Conservation (phyloP, 768 basidiomycete genomes). For the Suillus ampliporus region DNA sequence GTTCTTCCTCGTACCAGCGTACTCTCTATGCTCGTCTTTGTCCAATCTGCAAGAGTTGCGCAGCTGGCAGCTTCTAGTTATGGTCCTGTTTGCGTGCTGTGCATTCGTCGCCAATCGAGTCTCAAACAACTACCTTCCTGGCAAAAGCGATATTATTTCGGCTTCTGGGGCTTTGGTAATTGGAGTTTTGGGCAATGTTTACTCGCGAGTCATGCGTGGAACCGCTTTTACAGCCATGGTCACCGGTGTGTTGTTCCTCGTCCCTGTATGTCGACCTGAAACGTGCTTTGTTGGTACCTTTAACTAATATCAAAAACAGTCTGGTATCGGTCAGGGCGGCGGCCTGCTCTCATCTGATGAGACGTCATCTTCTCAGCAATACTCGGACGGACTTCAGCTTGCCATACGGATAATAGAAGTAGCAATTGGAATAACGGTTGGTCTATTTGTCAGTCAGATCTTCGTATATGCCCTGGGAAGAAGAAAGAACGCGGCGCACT, state of each 20-base stretch:
- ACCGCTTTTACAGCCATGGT: constrained; percentile 92
- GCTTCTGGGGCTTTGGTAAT: constrained; percentile 80
- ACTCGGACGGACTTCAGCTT: constrained; percentile 78
- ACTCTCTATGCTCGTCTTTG: constrained; percentile 75
- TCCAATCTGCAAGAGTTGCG: constrained; percentile 76
- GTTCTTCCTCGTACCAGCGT: constrained; percentile 76
- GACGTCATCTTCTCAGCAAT: constrained; percentile 66
- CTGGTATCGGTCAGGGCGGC: constrained; percentile 77
- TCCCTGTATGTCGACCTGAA: constrained; percentile 64
- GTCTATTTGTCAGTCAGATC: constrained; percentile 81
- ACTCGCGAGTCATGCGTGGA: constrained; percentile 74
- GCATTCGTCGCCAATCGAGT: constrained; percentile 74
- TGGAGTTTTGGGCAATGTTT: constrained; percentile 82
- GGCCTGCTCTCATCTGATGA: constrained; percentile 59
- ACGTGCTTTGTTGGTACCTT: not conserved
- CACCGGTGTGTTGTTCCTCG: constrained; percentile 90
- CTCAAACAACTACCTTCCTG: constrained; percentile 63
- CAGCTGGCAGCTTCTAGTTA: constrained; percentile 71
- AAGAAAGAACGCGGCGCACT: constrained; percentile 74
- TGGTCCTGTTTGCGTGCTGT: constrained; percentile 78
- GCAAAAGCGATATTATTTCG: constrained; percentile 74
- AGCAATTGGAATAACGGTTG: constrained; percentile 85
- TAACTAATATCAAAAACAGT: constrained; percentile 47
- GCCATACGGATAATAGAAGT: constrained; percentile 86
- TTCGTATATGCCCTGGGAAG: constrained; percentile 76